Percentiles rank a stretch among this genome's conserved stretches.
These are phyloP conservation scores for Trichosporon sp. DNA, from an alignment of 1,284 basidiomycete genomes.

Conservation along the genomic window DNA sequence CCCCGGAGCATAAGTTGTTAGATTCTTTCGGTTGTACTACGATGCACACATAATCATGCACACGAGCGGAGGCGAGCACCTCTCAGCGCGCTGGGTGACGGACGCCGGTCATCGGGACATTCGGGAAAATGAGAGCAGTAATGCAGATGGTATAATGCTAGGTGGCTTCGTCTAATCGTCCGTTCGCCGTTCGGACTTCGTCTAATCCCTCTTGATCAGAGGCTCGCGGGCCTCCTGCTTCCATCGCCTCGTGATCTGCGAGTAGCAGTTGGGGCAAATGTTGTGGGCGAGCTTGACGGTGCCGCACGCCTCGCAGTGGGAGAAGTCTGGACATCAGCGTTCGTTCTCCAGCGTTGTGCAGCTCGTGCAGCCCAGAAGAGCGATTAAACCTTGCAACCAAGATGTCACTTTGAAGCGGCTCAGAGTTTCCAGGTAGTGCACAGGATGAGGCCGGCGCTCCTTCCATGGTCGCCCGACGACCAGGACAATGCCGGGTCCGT, in stretches of 20 bases:
- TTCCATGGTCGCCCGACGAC: too few species aligned
- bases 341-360: too few species aligned
- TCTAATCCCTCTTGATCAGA: not conserved
- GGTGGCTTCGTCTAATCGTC: constrained; percentile 20
- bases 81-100: not conserved
- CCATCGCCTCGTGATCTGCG: constrained; percentile 61
- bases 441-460: too few species aligned
- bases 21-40: constrained; percentile 1
- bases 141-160: constrained; percentile 5
- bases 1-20: not conserved
- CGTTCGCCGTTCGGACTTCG: constrained; percentile 12
- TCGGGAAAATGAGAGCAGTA: not conserved
- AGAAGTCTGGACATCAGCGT: constrained; percentile 62
- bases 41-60: constrained; percentile 1
- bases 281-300: constrained; percentile 82
- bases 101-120: not conserved
- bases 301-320: constrained; percentile 88
- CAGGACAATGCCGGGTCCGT: too few species aligned
- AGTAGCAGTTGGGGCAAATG: constrained; percentile 80
- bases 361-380: too few species aligned
- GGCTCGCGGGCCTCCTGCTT: constrained; percentile 27
- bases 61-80: not conserved
- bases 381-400: too few species aligned
- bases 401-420: too few species aligned
- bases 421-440: too few species aligned